Conservation (phyloP, 2,329 filamentous ascomycete species). For the Colletotrichum destructivum region DNA sequence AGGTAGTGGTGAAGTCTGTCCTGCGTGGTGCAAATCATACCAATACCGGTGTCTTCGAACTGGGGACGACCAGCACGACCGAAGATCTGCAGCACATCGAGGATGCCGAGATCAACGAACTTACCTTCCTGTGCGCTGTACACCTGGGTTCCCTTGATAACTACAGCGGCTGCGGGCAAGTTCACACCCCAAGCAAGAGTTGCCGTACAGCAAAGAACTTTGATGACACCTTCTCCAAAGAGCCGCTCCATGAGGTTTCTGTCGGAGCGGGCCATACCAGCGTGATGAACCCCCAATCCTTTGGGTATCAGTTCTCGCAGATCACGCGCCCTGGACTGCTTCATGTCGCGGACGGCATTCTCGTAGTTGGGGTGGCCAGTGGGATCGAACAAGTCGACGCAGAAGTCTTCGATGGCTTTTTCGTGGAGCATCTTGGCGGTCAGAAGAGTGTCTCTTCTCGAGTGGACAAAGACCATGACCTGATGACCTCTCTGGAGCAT, state of each 20-base stretch:
- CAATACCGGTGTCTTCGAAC: constrained; percentile 97
- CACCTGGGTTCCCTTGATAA: constrained; percentile 98
- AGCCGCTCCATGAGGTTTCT: constrained; percentile 95
- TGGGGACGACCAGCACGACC: constrained; percentile 98
- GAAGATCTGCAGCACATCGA: constrained; percentile 98
- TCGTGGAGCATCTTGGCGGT: constrained; percentile 90
- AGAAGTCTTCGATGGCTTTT: constrained; percentile 86
- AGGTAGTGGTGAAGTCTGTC: constrained; percentile 94
- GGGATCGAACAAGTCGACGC: constrained; percentile 87
- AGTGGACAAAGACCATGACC: constrained; percentile 99
- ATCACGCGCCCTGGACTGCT: constrained; percentile 86
- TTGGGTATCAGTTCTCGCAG: constrained; percentile 91
- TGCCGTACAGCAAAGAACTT: constrained; percentile 97
- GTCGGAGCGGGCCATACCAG: constrained; percentile 95
- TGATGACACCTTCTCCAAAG: constrained; percentile 92
- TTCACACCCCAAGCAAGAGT: constrained; percentile 99
- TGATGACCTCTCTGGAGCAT: constrained; percentile 96
- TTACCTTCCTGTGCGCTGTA: constrained; percentile 98
- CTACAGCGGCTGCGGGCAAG: constrained; percentile 93
- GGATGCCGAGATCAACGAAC: constrained; percentile 94
- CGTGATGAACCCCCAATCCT: constrained; percentile 95
- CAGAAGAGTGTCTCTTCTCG: constrained; percentile 91
- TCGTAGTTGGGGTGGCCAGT: constrained; percentile 84
- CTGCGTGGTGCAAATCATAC: constrained; percentile 97
- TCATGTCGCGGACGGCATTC: constrained; percentile 86